Evolutionary conservation across 169 alveolate genomes (phyloP), one percentile per base, ranked within the genome.

Genomic region (Cyclospora cayetanensis): DNA sequence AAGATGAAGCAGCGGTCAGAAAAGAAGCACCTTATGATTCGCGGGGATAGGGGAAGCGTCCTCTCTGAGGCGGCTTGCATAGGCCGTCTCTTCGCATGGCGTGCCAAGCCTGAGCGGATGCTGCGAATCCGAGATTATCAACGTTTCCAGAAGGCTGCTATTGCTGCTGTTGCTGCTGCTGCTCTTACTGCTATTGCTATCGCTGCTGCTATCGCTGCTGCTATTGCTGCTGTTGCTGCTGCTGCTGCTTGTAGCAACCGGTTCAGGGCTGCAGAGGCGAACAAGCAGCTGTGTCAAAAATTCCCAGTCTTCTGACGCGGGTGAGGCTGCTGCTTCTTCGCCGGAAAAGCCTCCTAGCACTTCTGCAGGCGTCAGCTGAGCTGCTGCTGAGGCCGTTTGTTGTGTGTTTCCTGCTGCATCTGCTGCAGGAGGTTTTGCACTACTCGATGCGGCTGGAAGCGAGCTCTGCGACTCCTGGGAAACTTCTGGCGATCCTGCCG

Each of bases 91-190:
- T 18, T 50, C 43, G 41, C 88, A 80, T 0, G 93, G 89, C n/a
- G 93, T 88, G 35, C 88, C 87, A 34, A 88, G 63, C 63, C 93
- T 65, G 4, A 88, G 86, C 9, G 89, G 93, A 35, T 88, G 93
- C n/a, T 88, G 88, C 9, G 89, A 53, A 43, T 88, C 93, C 37
- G 37, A 74, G 52, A 88, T 65, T 27, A 29, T 31, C 25, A 88
- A 79, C 4, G 53, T 39, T 43, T 88, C 93, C 43, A 88, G 42
- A 7, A 55, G n/a, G 63, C 80, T 53, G 66, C 37, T 11, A 39
- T 55, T 29, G 20, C 83, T 0, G 20, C 60, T 4, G 39, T 55
- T 72, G 60, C 83, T 39, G 55, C 34, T 27, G 77, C 22, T 65
- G 77, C 37, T 65, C 5, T 31, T 65, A 42, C 83, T 25, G 84